Base-by-base conservation (phyloP, 495 filamentous ascomycete genomes). In the Trichoderma parareesei region DNA sequence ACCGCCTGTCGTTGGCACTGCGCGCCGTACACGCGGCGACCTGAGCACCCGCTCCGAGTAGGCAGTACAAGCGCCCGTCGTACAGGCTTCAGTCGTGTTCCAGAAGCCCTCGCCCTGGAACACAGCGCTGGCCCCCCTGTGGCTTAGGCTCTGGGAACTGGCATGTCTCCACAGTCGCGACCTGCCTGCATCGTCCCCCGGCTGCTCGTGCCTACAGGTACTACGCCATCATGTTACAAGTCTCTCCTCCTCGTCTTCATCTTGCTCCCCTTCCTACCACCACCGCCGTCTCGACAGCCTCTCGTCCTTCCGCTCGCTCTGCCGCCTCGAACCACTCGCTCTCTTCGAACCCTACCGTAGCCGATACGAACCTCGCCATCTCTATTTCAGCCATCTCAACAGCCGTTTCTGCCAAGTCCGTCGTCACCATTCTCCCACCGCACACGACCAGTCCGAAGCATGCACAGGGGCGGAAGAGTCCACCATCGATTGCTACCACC, bases 141-240 rank as follows among this genome's bases (percentile, higher is more conserved):
- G 48, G 48, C 48, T 18, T 18, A 55, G n/a, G n/a, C 20, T 57
- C 14, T 35, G 20, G 18, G 53, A 10, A 37, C 53, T 57, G 53
- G 53, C 53, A 57, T 57, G 53, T 57, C 53, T 16, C 53, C 53
- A 57, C 53, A 35, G 53, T 57, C 20, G 35, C 53, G 53, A 6
- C 27, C 53, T 57, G 53, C 37, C 53, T 57, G 27, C 7, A 57
- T 57, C 53, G 9, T n/a, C 11, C 20, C 27, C 53, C 53, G 27
- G 20, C n/a, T 18, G 9, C 49, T 57, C 18, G 49, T 27, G 20
- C 18, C 49, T 57, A 53, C 48, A 9, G n/a, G 16, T 1, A 18
- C 3, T 55, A 57, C 20, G 53, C 27, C 53, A 57, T 57, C 27
- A 57, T 57, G 53, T 14, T 57, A 57, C 37, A 57, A 20, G 37